Percentiles rank a stretch among this genome's conserved stretches.
phyloP scores from a whole-genome alignment of 257 asterid species.

The Vinca minor region DNA sequence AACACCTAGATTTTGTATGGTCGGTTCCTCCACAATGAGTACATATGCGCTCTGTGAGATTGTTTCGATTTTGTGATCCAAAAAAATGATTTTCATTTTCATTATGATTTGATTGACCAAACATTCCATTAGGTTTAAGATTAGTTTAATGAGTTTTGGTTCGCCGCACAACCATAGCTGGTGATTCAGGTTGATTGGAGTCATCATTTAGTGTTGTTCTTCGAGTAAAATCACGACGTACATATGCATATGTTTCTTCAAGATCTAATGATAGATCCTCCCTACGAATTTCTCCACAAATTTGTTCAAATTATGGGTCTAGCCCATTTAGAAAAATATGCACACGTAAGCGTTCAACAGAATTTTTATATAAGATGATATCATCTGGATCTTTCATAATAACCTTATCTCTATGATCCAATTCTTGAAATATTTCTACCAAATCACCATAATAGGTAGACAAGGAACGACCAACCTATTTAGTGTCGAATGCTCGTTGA shows the following conservation, averaged over 20 bases:
- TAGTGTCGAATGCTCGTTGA: too few species aligned
- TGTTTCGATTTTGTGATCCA: not conserved
- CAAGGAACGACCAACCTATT: too few species aligned
- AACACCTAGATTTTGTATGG: not conserved
- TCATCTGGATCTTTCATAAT: not conserved
- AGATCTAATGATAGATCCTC: not conserved
- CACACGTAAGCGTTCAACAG: not conserved
- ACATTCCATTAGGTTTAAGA: too few species aligned
- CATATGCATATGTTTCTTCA: too few species aligned
- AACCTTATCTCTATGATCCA: conserved; percentile 2
- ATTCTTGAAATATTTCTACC: not conserved
- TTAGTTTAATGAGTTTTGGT: too few species aligned
- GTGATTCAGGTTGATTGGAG: too few species aligned
- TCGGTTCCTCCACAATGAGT: conserved; percentile 5
- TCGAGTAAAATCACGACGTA: too few species aligned
- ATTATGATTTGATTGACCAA: too few species aligned
- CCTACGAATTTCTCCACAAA: not conserved
- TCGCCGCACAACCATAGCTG: too few species aligned
- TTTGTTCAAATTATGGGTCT: conserved; percentile 8
- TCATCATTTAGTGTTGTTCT: too few species aligned
- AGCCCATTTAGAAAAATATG: too few species aligned
- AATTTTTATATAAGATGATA: not conserved
- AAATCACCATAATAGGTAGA: conserved; percentile 6
- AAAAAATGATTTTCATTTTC: not conserved
- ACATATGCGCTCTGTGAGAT: not conserved